Percentiles rank a stretch among this genome's conserved stretches.
Evolutionary conservation across 108 stramenopile species (phyloP).

Genomic region (Fragilariopsis cylindrus): DNA sequence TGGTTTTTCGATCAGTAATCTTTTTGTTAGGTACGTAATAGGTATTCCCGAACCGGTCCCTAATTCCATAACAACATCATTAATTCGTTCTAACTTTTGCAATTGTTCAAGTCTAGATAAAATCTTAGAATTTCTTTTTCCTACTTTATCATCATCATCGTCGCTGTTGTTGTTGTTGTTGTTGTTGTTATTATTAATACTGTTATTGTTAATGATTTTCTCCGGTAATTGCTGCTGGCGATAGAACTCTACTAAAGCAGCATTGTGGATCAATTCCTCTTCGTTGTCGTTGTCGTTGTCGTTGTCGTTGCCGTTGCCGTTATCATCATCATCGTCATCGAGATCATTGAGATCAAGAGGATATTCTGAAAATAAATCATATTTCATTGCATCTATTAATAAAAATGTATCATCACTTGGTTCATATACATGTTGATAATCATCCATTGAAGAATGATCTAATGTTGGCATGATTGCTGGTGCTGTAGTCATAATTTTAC

Average conservation of each 20-base stretch:
- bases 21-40: slow-evolving; percentile 56
- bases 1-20: slow-evolving; percentile 24
- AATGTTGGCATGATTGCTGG: slow-evolving; percentile 69
- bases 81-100: neutral
- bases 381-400: slow-evolving; percentile 78
- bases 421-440: slow-evolving; percentile 85
- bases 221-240: neutral
- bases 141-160: neutral
- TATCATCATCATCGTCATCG: neutral
- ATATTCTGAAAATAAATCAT: slow-evolving; percentile 42
- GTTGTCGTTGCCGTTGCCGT: no score
- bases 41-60: slow-evolving; percentile 86
- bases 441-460: slow-evolving; percentile 64
- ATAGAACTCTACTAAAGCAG: neutral
- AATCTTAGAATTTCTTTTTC: neutral
- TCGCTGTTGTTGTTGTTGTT: neutral
- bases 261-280: slow-evolving; percentile 6
- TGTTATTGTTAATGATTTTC: neutral
- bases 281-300: slow-evolving; percentile 4
- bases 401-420: slow-evolving; percentile 91
- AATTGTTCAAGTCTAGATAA: neutral
- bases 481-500: slow-evolving; percentile 34
- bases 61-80: slow-evolving; percentile 59
- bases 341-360: neutral
- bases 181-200: no score